Evolutionary conservation across 805 yeast genomes (phyloP).

Genomic region (Sungouiozyma intestinalis): DNA sequence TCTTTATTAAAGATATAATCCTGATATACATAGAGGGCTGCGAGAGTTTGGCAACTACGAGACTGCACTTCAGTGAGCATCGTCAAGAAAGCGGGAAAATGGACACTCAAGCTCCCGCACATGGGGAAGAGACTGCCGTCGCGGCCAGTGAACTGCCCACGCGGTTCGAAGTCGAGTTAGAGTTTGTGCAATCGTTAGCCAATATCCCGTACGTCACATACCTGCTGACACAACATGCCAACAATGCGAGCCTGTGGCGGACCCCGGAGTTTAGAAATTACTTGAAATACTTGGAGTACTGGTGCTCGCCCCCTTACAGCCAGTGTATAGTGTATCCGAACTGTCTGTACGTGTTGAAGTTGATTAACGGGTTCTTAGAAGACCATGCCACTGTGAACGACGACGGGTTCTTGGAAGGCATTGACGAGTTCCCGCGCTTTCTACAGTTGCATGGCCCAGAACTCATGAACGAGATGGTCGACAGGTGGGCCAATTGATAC

Average conservation of each 20-base stretch:
- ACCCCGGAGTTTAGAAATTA: conserved; percentile 58
- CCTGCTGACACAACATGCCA: conserved; percentile 64
- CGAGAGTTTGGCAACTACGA: too few species aligned
- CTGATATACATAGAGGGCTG: too few species aligned
- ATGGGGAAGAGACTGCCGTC: background rate
- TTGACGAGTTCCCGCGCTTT: conserved; percentile 44
- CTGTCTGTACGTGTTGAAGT: conserved; percentile 67
- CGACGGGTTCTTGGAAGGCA: conserved; percentile 34
- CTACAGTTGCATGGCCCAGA: conserved; percentile 30
- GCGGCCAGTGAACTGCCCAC: conserved; percentile 37
- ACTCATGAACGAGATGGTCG: conserved; percentile 64
- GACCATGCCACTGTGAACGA: conserved; percentile 31
- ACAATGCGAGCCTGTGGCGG: conserved; percentile 38
- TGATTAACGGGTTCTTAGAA: conserved; percentile 33
- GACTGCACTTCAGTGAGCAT: too few species aligned
- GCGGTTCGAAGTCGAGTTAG: conserved; percentile 30
- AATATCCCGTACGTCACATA: conserved; percentile 81
- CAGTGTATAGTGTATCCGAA: conserved; percentile 56
- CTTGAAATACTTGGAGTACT: conserved; percentile 71
- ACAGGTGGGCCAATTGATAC: conserved; percentile 39
- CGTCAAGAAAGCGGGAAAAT: too few species aligned
- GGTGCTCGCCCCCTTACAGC: conserved; percentile 65
- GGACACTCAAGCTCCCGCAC: too few species aligned
- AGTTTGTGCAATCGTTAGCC: conserved; percentile 86
- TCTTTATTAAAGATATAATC: too few species aligned